Conservation (phyloP, 2,329 filamentous ascomycete genomes). For the Ophiocordyceps camponoti-leonardi region DNA sequence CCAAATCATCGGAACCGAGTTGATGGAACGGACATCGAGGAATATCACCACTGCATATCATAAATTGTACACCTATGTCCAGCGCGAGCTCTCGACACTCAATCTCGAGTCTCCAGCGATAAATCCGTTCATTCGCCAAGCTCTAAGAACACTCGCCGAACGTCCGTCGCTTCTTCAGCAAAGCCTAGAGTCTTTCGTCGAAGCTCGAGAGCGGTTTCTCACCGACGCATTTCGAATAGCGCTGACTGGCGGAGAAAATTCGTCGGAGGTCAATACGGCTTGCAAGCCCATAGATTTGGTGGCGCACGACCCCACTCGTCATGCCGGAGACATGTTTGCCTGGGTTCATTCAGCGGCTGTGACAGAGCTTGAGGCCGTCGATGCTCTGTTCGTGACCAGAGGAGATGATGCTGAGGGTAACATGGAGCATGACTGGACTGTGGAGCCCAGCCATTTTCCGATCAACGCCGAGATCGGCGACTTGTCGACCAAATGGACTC, state of each 20-base stretch:
- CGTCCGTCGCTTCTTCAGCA: slow-evolving; percentile 80
- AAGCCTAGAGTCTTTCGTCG: slow-evolving; percentile 83
- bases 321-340: slow-evolving; percentile 92
- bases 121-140: slow-evolving; percentile 65
- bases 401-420: slow-evolving; percentile 65
- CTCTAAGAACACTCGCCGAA: slow-evolving; percentile 75
- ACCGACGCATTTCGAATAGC: slow-evolving; percentile 82
- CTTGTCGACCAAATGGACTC: slow-evolving; percentile 67
- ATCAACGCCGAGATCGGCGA: slow-evolving; percentile 33
- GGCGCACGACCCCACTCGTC: slow-evolving; percentile 80
- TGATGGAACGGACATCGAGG: slow-evolving; percentile 82
- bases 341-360: slow-evolving; percentile 93
- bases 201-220: slow-evolving; percentile 70
- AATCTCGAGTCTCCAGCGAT: slow-evolving; percentile 93
- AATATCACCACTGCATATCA: slow-evolving; percentile 81
- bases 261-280: slow-evolving; percentile 38
- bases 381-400: slow-evolving; percentile 77
- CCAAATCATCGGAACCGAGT: slow-evolving; percentile 70
- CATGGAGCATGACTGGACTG: slow-evolving; percentile 62
- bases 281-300: slow-evolving; percentile 87
- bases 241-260: slow-evolving; percentile 53
- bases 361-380: slow-evolving; percentile 81
- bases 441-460: slow-evolving; percentile 64
- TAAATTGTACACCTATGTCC: slow-evolving; percentile 90
- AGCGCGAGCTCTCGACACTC: slow-evolving; percentile 78